phyloP scores from a whole-genome alignment of 2,329 filamentous ascomycete genomes.

The Hypocreales sp. region DNA sequence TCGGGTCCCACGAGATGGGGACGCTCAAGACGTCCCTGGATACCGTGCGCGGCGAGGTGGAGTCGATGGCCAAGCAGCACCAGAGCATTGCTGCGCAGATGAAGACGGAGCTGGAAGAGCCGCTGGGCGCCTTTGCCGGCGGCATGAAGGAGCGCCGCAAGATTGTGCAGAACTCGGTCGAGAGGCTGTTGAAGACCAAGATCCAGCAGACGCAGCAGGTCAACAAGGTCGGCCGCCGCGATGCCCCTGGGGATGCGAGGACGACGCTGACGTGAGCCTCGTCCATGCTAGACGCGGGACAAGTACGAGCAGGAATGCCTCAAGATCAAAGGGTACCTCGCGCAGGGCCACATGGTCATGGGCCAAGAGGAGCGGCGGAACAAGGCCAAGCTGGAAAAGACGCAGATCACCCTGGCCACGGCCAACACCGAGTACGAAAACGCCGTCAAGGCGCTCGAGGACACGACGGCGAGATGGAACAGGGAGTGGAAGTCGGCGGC shows the following conservation, averaged over 20 bases:
- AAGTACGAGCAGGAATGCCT: conserved; percentile 95
- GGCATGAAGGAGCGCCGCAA: conserved; percentile 94
- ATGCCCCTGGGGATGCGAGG: no score
- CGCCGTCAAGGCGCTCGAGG: conserved; percentile 83
- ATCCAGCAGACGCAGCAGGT: conserved; percentile 79
- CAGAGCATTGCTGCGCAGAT: conserved; percentile 83
- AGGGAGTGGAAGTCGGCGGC: conserved; percentile 96
- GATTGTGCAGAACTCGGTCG: conserved; percentile 86
- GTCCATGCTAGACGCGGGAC: conserved; percentile 57
- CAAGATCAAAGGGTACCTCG: conserved; percentile 95
- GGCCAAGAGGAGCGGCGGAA: conserved; percentile 98
- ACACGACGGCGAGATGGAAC: conserved; percentile 93
- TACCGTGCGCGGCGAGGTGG: conserved; percentile 74
- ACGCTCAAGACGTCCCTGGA: conserved; percentile 75
- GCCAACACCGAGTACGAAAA: conserved; percentile 90
- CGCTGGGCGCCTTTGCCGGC: conserved; percentile 76
- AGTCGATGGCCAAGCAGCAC: conserved; percentile 88
- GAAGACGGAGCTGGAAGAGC: conserved; percentile 92
- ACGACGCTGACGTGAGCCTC: neutral
- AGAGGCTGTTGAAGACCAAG: conserved; percentile 88
- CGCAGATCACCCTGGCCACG: conserved; percentile 82
- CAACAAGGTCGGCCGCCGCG: conserved; percentile 55
- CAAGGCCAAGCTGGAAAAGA: conserved; percentile 97
- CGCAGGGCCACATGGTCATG: conserved; percentile 99
- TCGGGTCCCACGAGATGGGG: conserved; percentile 78